These are phyloP conservation scores for Blastomyces parvus DNA, from an alignment of 2,329 filamentous ascomycete genomes.

Conservation along the genomic window DNA sequence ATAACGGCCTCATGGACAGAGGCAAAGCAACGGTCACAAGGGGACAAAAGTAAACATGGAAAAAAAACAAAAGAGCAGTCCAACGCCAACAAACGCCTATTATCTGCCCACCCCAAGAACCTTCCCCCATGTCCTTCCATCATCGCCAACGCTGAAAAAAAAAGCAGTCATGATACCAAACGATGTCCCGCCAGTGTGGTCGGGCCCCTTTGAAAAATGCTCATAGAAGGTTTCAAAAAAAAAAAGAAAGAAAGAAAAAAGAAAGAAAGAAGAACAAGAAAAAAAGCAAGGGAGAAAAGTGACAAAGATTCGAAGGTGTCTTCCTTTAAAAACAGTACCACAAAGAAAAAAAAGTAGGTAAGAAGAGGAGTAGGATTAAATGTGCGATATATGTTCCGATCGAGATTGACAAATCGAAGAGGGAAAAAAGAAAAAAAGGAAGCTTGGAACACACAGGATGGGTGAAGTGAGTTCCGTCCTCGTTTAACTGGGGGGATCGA, in stretches of 20 bases:
- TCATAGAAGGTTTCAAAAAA: neutral
- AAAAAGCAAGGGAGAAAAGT: neutral
- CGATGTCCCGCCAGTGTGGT: neutral
- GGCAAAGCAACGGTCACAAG: neutral
- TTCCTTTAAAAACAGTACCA: neutral
- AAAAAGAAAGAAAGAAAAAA: neutral
- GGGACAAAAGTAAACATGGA: neutral
- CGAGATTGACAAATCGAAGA: neutral
- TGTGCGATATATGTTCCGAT: neutral
- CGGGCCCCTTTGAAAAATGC: neutral
- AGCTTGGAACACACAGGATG: neutral
- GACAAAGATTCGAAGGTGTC: neutral
- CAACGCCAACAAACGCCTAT: neutral
- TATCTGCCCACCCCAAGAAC: neutral
- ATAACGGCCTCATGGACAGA: neutral
- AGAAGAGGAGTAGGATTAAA: neutral
- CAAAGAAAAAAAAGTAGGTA: neutral
- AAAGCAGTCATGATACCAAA: constrained; percentile 1
- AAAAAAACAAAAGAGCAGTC: neutral
- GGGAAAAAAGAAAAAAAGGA: neutral
- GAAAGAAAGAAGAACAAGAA: neutral
- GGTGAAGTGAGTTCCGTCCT: neutral
- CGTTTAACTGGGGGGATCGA: neutral
- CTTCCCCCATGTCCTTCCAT: neutral
- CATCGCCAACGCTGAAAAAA: constrained; percentile 4